Conservation (phyloP, 495 filamentous ascomycete species). For the Eremomyces bilateralis region DNA sequence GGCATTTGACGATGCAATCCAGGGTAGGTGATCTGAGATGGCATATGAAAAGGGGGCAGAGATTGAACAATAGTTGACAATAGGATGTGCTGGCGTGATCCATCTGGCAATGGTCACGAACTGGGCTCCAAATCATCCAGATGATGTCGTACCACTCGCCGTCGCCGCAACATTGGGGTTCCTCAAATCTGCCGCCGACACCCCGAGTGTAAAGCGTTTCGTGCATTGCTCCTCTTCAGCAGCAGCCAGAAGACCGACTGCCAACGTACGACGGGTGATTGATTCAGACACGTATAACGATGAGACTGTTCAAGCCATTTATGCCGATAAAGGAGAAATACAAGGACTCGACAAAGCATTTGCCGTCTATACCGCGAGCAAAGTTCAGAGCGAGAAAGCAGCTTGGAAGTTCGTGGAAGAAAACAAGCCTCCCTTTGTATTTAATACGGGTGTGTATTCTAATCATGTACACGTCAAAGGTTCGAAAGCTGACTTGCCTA, state of each 20-base stretch:
- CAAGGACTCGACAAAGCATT: background rate
- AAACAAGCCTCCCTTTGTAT: slow-evolving; percentile 5
- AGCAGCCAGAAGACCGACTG: slow-evolving; percentile 17
- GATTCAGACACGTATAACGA: slow-evolving; percentile 28
- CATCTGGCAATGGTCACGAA: slow-evolving; percentile 24
- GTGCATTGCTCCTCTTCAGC: slow-evolving; percentile 31
- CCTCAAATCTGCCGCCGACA: slow-evolving; percentile 23
- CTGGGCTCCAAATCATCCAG: slow-evolving; percentile 16
- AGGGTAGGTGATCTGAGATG: slow-evolving; percentile 7
- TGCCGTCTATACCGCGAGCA: slow-evolving; percentile 12
- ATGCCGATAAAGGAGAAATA: slow-evolving; percentile 18
- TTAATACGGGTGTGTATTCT: slow-evolving; percentile 10
- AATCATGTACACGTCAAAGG: slow-evolving; percentile 8
- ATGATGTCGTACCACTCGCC: slow-evolving; percentile 22
- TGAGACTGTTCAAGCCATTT: slow-evolving; percentile 21
- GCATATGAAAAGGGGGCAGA: background rate
- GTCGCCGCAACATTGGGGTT: slow-evolving; percentile 20
- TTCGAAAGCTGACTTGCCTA: no score
- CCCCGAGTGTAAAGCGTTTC: slow-evolving; percentile 25
- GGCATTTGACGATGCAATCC: slow-evolving; percentile 9
- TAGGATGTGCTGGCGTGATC: slow-evolving; percentile 12
- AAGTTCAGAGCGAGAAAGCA: slow-evolving; percentile 10
- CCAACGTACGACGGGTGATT: slow-evolving; percentile 15
- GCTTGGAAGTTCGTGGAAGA: slow-evolving; percentile 12
- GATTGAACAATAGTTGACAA: slow-evolving; percentile 3